Conservation (phyloP, 129 eudicot genomes). For the Pseudognaphalium luteoalbum region DNA sequence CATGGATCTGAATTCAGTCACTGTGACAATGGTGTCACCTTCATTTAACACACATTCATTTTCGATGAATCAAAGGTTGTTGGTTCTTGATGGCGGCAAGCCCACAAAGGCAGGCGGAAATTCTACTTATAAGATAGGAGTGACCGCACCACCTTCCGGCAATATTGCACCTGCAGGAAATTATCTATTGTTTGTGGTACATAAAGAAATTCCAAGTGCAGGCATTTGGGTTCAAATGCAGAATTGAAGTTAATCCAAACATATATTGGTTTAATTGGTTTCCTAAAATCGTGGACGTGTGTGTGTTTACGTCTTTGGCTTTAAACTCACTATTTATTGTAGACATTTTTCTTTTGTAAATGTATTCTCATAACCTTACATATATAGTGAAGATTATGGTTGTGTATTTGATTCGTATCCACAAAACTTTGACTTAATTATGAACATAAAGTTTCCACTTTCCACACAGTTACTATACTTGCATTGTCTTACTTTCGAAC, state of each 20-base stretch:
- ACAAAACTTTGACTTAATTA: too few relatives aligned
- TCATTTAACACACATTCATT: slow-evolving; percentile 67
- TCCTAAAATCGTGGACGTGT: too few relatives aligned
- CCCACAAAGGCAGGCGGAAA: slow-evolving; percentile 22
- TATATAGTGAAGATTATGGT: too few relatives aligned
- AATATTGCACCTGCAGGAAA: slow-evolving; percentile 56
- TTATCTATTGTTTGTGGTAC: slow-evolving; percentile 62
- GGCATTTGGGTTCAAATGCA: slow-evolving; percentile 63
- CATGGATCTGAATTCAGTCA: slow-evolving; percentile 23
- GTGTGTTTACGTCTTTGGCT: not conserved
- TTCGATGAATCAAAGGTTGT: slow-evolving; percentile 71
- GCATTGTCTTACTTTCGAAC: too few relatives aligned
- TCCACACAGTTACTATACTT: too few relatives aligned
- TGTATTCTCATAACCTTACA: too few relatives aligned
- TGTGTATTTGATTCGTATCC: too few relatives aligned
- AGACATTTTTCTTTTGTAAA: too few relatives aligned
- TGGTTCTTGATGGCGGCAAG: slow-evolving; percentile 33
- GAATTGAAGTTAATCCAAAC: slow-evolving; percentile 1
- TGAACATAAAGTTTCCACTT: too few relatives aligned
- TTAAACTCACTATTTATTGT: too few relatives aligned
- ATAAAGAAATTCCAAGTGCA: slow-evolving; percentile 55
- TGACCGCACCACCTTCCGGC: slow-evolving; percentile 39
- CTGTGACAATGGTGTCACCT: slow-evolving; percentile 69
- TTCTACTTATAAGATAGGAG: slow-evolving; percentile 32
- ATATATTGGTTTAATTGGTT: not conserved